Conservation (phyloP, 1,284 basidiomycete genomes). For the Ustilago cynodontis region DNA sequence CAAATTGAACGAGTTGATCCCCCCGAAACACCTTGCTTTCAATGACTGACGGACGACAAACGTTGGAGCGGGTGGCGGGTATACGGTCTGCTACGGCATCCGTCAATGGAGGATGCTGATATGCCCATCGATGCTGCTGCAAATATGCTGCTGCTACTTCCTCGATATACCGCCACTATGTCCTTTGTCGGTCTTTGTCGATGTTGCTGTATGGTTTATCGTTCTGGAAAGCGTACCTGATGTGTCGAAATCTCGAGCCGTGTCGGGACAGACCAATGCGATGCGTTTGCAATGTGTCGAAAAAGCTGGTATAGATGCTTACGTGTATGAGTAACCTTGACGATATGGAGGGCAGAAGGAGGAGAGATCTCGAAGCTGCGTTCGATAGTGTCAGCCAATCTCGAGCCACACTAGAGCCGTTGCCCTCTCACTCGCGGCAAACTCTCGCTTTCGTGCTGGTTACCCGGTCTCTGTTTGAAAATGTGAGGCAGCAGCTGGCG, state of each 20-base stretch:
- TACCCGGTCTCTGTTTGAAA: not conserved
- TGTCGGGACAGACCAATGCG: conserved; percentile 18
- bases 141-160: too few species aligned
- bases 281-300: conserved; percentile 8
- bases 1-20: too few species aligned
- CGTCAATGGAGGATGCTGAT: too few species aligned
- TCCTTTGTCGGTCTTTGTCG: conserved; percentile 5
- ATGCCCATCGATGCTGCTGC: too few species aligned
- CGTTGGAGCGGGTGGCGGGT: too few species aligned
- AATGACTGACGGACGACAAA: too few species aligned
- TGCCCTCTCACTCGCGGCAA: not conserved
- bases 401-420: too few species aligned
- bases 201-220: not conserved
- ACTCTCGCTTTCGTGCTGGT: not conserved
- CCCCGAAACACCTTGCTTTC: too few species aligned
- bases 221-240: not conserved
- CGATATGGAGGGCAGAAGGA: conserved; percentile 52
- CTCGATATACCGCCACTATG: not conserved
- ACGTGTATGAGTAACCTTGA: conserved; percentile 53
- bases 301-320: conserved; percentile 36
- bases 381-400: conserved; percentile 39
- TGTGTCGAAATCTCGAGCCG: not conserved
- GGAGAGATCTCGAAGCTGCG: conserved; percentile 20
- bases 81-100: too few species aligned
- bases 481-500: conserved; percentile 5